Evolutionary conservation across 2,329 filamentous ascomycete genomes (phyloP), one percentile per base, ranked within the genome.

Genomic region (Exophiala dermatitidis): DNA sequence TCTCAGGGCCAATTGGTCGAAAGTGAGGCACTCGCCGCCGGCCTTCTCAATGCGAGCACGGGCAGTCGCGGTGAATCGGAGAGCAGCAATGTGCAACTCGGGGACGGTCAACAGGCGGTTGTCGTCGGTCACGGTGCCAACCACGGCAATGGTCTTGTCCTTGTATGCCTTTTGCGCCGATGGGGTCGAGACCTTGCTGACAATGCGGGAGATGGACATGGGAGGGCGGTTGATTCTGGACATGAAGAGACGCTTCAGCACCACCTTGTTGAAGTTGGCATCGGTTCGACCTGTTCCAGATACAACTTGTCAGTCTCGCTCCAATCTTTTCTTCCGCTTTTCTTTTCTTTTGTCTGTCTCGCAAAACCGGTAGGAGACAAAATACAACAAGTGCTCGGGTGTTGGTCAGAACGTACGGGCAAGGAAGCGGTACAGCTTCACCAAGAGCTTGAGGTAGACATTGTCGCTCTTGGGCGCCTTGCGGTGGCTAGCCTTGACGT

Each of bases 391-490:
- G 19, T 19, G 19, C 19, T 19, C 19, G 19, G 19, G 19, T 19
- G 19, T 19, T 19, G 19, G 19, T 19, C 19, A 19, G 19, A 46
- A 84, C 85, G 77, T 88, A 94, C 90, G 88, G 71, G 89, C 85
- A 74, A 95, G 79, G 83, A 95, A 95, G 81, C 88, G 87, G 82
- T 95, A 95, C 52, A 95, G 86, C 86, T 96, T 96, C 77, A 96
- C 90, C 74, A 97, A 81, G 73, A 96, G 84, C 83, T 91, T 91
- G 68, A 95, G 81, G 78, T 96, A 95, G 71, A 91, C 88, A 82
- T 96, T 95, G 80, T 95, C 88, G 80, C 87, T 95, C 87, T 96
- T 96, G 71, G 90, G 88, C 67, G 88, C 89, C 83, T 87, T 89
- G 76, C 90, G 88, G 82, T 95, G 90, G 72, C 72, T 77, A 75